Conservation (phyloP, 352 stramenopile genomes). For the Pythium chondricola region DNA sequence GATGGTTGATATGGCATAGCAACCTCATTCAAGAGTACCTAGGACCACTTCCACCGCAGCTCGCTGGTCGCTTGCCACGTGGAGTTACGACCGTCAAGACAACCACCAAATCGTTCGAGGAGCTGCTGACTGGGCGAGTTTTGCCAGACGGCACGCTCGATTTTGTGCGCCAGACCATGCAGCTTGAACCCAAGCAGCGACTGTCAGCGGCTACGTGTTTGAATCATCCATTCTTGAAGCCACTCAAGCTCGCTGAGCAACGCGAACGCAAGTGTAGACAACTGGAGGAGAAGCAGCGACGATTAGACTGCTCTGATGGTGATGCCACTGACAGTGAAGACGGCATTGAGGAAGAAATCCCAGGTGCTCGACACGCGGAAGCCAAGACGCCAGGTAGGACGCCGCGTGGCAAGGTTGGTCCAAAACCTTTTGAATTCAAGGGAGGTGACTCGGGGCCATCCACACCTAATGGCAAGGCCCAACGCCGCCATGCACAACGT, state of each 20-base stretch:
- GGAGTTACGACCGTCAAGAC: slow-evolving; percentile 32
- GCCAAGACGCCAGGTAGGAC: slow-evolving; percentile 15
- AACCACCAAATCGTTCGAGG: slow-evolving; percentile 37
- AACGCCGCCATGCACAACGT: not conserved
- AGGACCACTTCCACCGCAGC: slow-evolving; percentile 36
- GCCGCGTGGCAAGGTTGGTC: slow-evolving; percentile 5
- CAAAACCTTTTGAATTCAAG: slow-evolving; percentile 26
- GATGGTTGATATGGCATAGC: no score
- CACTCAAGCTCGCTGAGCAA: slow-evolving; percentile 45
- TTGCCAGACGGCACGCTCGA: slow-evolving; percentile 60
- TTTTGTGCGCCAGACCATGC: slow-evolving; percentile 53
- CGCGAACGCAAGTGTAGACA: slow-evolving; percentile 29
- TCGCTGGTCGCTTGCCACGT: slow-evolving; percentile 46
- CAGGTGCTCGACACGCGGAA: slow-evolving; percentile 16
- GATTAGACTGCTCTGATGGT: slow-evolving; percentile 6
- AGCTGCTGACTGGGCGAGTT: slow-evolving; percentile 29
- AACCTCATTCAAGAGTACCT: slow-evolving; percentile 73
- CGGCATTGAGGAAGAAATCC: slow-evolving; percentile 78
- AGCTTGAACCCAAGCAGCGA: slow-evolving; percentile 53
- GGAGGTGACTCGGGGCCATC: not conserved
- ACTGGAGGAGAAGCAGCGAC: slow-evolving; percentile 33
- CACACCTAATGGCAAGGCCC: not conserved
- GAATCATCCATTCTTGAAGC: slow-evolving; percentile 46
- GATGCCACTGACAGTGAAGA: slow-evolving; percentile 32
- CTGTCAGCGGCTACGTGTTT: slow-evolving; percentile 47